Evolutionary conservation across 495 filamentous ascomycete species (phyloP).

Genomic region (Neurospora discreta): DNA sequence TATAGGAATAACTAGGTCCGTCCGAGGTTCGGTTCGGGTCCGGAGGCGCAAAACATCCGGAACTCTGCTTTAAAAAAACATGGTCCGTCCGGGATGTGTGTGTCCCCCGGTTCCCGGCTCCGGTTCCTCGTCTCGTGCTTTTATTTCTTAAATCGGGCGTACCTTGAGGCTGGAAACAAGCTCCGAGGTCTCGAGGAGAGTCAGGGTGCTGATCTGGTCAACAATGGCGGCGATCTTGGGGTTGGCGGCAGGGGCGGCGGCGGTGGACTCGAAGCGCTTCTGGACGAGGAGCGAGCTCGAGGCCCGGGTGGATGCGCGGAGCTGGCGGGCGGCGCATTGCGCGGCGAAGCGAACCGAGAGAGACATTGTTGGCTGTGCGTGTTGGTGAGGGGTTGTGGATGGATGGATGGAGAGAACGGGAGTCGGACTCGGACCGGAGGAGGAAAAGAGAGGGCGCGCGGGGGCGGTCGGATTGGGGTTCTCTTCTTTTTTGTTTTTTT

Average conservation of each 20-base stretch:
- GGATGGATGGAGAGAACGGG: neutral
- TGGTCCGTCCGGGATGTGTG: neutral
- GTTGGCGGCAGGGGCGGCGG: slow-evolving; percentile 50
- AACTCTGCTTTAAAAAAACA: neutral
- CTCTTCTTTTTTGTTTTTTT: no score
- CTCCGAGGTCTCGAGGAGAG: slow-evolving; percentile 91
- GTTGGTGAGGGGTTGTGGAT: neutral
- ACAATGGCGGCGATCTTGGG: slow-evolving; percentile 90
- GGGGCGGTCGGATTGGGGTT: slow-evolving; percentile 2
- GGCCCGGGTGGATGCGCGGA: slow-evolving; percentile 32
- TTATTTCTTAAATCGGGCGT: slow-evolving; percentile 3
- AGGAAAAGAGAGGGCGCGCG: slow-evolving; percentile 3
- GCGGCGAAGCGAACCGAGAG: slow-evolving; percentile 46
- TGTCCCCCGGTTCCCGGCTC: neutral
- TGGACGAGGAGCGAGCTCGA: slow-evolving; percentile 28
- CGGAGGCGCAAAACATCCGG: neutral
- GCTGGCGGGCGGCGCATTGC: slow-evolving; percentile 47
- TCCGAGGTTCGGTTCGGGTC: neutral
- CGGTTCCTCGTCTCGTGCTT: neutral
- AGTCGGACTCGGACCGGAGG: neutral
- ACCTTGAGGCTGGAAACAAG: slow-evolving; percentile 87
- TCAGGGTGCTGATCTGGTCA: slow-evolving; percentile 97
- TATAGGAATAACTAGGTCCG: neutral
- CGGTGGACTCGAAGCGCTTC: slow-evolving; percentile 58
- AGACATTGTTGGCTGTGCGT: slow-evolving; percentile 37